A percentile compares a stretch with the other conserved stretches of the same genome.
These are phyloP conservation scores for Aspergillus kassunensis DNA, from an alignment of 495 filamentous ascomycete genomes.

Conservation along the genomic window DNA sequence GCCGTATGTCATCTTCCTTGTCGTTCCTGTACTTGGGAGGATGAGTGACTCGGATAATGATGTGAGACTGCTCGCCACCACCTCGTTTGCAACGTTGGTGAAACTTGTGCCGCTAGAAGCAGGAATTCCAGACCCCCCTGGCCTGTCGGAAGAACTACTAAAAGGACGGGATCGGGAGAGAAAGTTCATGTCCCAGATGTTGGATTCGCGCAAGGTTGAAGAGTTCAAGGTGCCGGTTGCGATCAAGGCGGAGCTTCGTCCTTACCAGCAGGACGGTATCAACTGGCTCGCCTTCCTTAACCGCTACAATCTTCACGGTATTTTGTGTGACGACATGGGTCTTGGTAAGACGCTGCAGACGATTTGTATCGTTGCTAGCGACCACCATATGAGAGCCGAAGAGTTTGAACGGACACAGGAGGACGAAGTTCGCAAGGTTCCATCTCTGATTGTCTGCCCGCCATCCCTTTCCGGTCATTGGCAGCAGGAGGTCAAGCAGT, in stretches of 20 bases:
- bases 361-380: constrained; percentile 94
- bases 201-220: constrained; percentile 94
- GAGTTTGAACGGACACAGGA: constrained; percentile 77
- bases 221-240: constrained; percentile 88
- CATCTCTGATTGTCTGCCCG: constrained; percentile 92
- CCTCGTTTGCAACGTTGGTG: constrained; percentile 93
- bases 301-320: constrained; percentile 93
- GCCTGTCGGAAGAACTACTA: constrained; percentile 81
- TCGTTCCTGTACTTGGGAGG: constrained; percentile 95
- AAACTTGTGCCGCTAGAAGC: constrained; percentile 99
- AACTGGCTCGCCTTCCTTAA: constrained; percentile 99
- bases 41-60: constrained; percentile 99
- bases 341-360: constrained; percentile 97
- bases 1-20: constrained; percentile 97
- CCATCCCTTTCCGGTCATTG: constrained; percentile 98
- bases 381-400: constrained; percentile 89
- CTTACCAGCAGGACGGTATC: constrained; percentile 97
- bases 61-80: constrained; percentile 88
- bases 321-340: constrained; percentile 99
- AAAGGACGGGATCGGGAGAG: constrained; percentile 87
- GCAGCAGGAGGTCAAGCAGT: constrained; percentile 94
- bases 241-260: constrained; percentile 92
- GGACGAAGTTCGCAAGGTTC: constrained; percentile 71
- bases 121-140: constrained; percentile 93
- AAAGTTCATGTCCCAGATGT: constrained; percentile 93